Base-by-base conservation (phyloP, 1,284 basidiomycete species). In the Inonotus obliquus region DNA sequence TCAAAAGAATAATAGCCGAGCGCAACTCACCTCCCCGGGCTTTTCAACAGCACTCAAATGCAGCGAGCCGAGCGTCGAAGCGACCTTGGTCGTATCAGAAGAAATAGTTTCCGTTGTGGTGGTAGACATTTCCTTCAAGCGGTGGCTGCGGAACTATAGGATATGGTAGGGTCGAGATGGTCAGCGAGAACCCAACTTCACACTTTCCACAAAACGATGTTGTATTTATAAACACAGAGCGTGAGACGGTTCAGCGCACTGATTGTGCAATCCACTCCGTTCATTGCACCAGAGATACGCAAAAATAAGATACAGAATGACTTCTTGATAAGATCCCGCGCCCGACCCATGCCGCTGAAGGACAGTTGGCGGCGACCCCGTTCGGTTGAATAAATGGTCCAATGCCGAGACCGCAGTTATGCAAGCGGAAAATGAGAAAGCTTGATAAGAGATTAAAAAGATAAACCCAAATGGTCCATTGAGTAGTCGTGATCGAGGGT, bases 111-210 rank as follows among this genome's bases (percentile, higher is more conserved):
- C 63, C 37, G 67, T 65, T 44, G 61, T 57, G 54, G 64, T 61
- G 35, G 67, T 66, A 14, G 67, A 63, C 67, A 69, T 69, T 45
- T 48, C 21, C n/a, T n/a, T n/a, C n/a, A n/a, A n/a, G n/a, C n/a
- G n/a, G 45, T 21, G 21, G 45, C 52, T 53, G 13, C n/a, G 27
- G 35, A 17, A n/a, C 23, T 58, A 51, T 37, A n/a, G n/a, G n/a
- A n/a, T 48, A 2, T 49, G 7, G 27, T 29, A 49, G 45, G 29
- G 44, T 45, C 21, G n/a, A n/a, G 10, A 23, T n/a, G n/a, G n/a
- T n/a, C n/a, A n/a, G n/a, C n/a, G n/a, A 51, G 49, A 51, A 47
- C n/a, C 55, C 23, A 7, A 10, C 38, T 11, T 39, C 4, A 10
- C 11, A 10, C 25, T 19, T 48, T 49, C 1, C 1, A 49, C 9